Percentiles rank a stretch among this genome's conserved stretches.
Conservation (phyloP, 805 yeast genomes). For the Yamadazyma olivae region DNA sequence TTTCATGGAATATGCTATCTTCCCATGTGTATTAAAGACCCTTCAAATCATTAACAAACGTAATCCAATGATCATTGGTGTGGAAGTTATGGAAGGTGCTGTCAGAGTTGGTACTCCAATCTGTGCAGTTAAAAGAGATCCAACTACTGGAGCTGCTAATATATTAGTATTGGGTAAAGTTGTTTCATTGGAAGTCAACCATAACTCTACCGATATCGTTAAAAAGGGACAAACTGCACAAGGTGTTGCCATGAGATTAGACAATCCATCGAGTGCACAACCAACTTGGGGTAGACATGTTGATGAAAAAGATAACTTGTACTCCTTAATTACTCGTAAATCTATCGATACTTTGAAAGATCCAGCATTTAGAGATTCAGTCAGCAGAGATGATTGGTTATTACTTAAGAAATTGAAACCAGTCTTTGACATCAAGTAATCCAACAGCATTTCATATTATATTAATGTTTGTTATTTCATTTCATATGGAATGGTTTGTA, state of each 20-base stretch:
- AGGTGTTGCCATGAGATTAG: slow-evolving; percentile 98
- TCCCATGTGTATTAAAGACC: slow-evolving; percentile 94
- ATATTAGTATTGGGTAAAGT: slow-evolving; percentile 83
- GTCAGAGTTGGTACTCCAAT: slow-evolving; percentile 92
- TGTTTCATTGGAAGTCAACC: slow-evolving; percentile 92
- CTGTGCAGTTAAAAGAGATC: slow-evolving; percentile 87
- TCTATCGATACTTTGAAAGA: slow-evolving; percentile 97
- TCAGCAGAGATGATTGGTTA: slow-evolving; percentile 94
- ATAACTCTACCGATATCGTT: slow-evolving; percentile 72
- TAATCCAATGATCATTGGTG: slow-evolving; percentile 99
- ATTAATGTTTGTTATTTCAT: no score
- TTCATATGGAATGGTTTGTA: no score
- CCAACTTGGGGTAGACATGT: slow-evolving; percentile 99
- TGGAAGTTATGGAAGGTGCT: slow-evolving; percentile 90
- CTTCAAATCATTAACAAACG: slow-evolving; percentile 96
- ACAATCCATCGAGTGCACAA: slow-evolving; percentile 85
- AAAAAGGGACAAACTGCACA: slow-evolving; percentile 95
- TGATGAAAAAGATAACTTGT: slow-evolving; percentile 85
- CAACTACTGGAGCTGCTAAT: slow-evolving; percentile 71
- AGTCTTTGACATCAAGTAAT: slow-evolving; percentile 74
- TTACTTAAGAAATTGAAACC: slow-evolving; percentile 85
- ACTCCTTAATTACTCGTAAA: slow-evolving; percentile 85
- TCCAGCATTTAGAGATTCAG: slow-evolving; percentile 94
- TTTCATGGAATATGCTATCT: slow-evolving; percentile 82
- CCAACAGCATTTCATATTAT: no score